Conservation (phyloP, 2,329 filamentous ascomycete genomes). For the Arachnopeziza araneosa region DNA sequence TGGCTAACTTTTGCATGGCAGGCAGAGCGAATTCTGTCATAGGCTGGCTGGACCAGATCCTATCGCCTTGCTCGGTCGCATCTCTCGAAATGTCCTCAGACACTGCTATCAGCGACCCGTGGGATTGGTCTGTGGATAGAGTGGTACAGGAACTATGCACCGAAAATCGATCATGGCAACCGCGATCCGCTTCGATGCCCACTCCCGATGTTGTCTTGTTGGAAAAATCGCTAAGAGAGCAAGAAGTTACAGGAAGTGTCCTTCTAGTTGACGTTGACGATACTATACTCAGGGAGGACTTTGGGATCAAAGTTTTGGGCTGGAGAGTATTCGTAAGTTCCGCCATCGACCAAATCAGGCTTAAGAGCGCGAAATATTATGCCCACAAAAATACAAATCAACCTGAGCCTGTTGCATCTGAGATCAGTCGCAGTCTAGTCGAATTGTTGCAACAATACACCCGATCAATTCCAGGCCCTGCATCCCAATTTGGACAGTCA, state of each 20-base stretch:
- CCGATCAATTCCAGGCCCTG: neutral
- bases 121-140: conserved; percentile 63
- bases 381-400: neutral
- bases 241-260: conserved; percentile 43
- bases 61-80: conserved; percentile 12
- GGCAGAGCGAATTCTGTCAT: conserved; percentile 3
- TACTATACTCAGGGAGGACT: conserved; percentile 20
- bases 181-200: conserved; percentile 23
- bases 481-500: neutral
- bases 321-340: conserved; percentile 39
- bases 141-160: conserved; percentile 63
- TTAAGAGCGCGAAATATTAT: conserved; percentile 45
- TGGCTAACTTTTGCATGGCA: conserved; percentile 16
- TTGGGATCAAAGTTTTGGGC: conserved; percentile 21
- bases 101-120: conserved; percentile 55
- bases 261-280: conserved; percentile 23
- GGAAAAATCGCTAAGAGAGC: conserved; percentile 49
- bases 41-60: conserved; percentile 12
- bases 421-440: neutral
- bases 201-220: conserved; percentile 48
- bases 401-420: neutral
- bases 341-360: conserved; percentile 52
- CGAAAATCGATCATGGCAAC: conserved; percentile 43
- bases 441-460: neutral
- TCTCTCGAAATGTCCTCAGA: conserved; percentile 1